These are phyloP conservation scores for Hansenula lynferdii DNA, from an alignment of 1,139 yeast genomes.

Conservation along the genomic window DNA sequence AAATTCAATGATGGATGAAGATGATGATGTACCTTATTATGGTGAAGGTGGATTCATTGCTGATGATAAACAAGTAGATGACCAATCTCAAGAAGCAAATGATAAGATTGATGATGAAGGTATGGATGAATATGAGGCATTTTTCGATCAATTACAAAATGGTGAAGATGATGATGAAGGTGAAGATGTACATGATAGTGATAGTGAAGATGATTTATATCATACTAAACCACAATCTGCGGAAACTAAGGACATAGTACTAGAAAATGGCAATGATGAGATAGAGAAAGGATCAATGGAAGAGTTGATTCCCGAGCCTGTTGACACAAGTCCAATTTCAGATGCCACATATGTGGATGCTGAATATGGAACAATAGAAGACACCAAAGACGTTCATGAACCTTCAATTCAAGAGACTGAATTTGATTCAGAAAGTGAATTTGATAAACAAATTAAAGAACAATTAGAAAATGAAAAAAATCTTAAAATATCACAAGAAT, in stretches of 20 bases:
- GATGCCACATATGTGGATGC: neutral
- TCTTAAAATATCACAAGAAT: constrained; percentile 2
- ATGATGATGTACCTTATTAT: neutral
- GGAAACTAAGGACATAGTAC: neutral
- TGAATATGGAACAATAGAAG: neutral
- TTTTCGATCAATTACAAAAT: constrained; percentile 8
- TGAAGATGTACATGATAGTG: neutral
- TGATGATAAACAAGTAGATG: neutral
- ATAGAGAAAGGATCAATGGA: no score
- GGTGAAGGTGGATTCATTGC: constrained; percentile 5
- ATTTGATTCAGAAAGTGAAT: constrained; percentile 2
- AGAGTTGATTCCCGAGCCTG: no score
- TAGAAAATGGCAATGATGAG: no score
- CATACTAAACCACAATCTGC: neutral
- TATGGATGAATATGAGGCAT: constrained; percentile 11
- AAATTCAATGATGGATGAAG: neutral
- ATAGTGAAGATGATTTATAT: constrained; percentile 5
- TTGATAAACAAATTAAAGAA: constrained; percentile 12
- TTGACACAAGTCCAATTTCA: no score
- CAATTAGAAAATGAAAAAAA: constrained; percentile 9
- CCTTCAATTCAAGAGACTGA: neutral
- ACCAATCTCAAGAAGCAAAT: neutral
- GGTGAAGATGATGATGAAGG: neutral
- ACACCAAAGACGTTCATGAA: neutral
- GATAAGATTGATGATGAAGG: neutral